A percentile compares a stretch with the other conserved stretches of the same genome.
phyloP scores from a whole-genome alignment of 148 eudicot genomes.

The Rhododendron simsii region DNA sequence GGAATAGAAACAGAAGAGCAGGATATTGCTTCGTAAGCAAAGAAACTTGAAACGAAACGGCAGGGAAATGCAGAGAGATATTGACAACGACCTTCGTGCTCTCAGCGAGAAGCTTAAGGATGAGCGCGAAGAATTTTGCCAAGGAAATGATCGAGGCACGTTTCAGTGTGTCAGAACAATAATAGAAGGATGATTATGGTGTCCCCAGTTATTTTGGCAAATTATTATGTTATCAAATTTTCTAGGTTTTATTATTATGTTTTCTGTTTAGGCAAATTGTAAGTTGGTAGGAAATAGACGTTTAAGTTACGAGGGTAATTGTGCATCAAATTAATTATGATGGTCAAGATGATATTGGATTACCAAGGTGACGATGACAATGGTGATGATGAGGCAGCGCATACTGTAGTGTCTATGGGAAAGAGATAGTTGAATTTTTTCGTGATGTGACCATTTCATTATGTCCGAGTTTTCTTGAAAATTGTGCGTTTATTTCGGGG shows the following conservation, averaged over 20 bases:
- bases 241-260: too few species aligned
- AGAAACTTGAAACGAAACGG: neutral
- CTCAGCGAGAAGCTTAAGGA: conserved; percentile 51
- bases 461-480: neutral
- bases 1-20: too few species aligned
- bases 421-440: neutral
- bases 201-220: too few species aligned
- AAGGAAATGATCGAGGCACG: conserved; percentile 43
- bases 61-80: conserved; percentile 63
- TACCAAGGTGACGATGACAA: conserved; percentile 19
- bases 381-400: conserved; percentile 22
- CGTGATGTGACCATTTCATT: neutral
- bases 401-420: conserved; percentile 20
- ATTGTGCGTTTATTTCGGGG: neutral
- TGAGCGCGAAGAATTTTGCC: neutral
- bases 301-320: too few species aligned
- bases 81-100: conserved; percentile 41
- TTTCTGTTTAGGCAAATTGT: too few species aligned
- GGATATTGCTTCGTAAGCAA: too few species aligned
- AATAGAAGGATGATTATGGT: too few species aligned
- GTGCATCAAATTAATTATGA: conserved; percentile 7
- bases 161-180: conserved; percentile 13
- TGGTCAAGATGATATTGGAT: neutral
- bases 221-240: too few species aligned
- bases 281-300: too few species aligned